Conservation (phyloP, 495 filamentous ascomycete species). For the Penicillium psychrofluorescens region DNA sequence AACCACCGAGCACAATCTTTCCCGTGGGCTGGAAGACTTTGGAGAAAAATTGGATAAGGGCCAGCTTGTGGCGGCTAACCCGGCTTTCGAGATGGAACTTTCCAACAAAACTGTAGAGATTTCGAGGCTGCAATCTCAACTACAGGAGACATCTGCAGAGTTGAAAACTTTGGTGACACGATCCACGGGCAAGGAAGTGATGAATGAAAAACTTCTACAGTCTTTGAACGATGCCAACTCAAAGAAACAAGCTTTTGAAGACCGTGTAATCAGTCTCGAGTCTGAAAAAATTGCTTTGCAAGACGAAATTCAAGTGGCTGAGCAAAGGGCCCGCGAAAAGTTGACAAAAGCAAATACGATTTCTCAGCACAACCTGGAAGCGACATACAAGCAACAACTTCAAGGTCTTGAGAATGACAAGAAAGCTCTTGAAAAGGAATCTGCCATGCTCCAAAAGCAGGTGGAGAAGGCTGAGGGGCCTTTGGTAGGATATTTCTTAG, state of each 20-base stretch:
- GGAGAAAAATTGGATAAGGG: constrained; percentile 13
- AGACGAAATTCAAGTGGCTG: constrained; percentile 11
- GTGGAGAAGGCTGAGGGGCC: constrained; percentile 12
- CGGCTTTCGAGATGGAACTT: constrained; percentile 4
- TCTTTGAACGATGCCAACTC: constrained; percentile 9
- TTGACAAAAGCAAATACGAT: constrained; percentile 12
- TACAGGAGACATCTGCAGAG: constrained; percentile 12
- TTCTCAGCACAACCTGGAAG: constrained; percentile 11
- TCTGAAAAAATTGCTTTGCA: constrained; percentile 12
- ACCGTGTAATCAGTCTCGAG: constrained; percentile 4
- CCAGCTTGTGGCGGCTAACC: constrained; percentile 9
- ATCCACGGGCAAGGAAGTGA: constrained; percentile 7
- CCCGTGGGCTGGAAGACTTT: constrained; percentile 13
- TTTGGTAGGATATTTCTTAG: constrained; percentile 14
- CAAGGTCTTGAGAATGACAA: constrained; percentile 16
- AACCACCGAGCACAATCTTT: constrained; percentile 12
- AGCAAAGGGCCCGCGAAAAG: constrained; percentile 18
- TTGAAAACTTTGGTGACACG: constrained; percentile 8
- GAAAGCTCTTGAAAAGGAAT: constrained; percentile 7
- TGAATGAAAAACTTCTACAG: constrained; percentile 10
- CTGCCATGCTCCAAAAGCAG: constrained; percentile 6
- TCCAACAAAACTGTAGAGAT: constrained; percentile 14
- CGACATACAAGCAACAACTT: constrained; percentile 17
- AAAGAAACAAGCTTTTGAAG: constrained; percentile 8
- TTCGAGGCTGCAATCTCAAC: constrained; percentile 14